A percentile compares a stretch with the other conserved stretches of the same genome.
These are phyloP conservation scores for Plasmodium malariae DNA, from an alignment of 169 alveolate genomes.

Conservation along the genomic window DNA sequence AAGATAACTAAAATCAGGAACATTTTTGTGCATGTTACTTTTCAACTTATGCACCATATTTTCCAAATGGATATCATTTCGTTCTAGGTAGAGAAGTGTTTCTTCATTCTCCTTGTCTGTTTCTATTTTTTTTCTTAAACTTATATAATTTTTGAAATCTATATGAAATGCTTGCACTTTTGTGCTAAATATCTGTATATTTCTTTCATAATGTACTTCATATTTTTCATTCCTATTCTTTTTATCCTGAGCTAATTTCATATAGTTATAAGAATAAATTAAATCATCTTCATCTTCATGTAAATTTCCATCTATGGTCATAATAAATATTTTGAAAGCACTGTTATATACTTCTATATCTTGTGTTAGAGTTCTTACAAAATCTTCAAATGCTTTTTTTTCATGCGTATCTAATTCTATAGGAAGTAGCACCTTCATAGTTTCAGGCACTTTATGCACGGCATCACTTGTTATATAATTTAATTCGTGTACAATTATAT, in stretches of 20 bases:
- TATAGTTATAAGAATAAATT: slow-evolving; percentile 5
- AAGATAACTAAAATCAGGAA: slow-evolving; percentile 27
- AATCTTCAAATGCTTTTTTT: slow-evolving; percentile 4
- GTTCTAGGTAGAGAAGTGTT: slow-evolving; percentile 2
- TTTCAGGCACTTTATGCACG: slow-evolving; percentile 6
- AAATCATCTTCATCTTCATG: background rate
- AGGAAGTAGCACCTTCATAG: slow-evolving; percentile 9
- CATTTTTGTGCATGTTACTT: background rate
- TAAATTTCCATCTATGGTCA: background rate
- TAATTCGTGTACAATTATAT: slow-evolving; percentile 9
- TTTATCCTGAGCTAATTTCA: background rate
- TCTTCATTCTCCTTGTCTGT: background rate
- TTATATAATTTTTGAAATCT: slow-evolving; percentile 1
- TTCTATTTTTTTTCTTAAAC: background rate
- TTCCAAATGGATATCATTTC: slow-evolving; percentile 25
- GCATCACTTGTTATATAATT: slow-evolving; percentile 40
- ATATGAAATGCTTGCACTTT: background rate
- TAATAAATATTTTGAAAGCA: slow-evolving; percentile 6
- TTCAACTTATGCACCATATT: background rate
- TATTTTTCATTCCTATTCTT: slow-evolving; percentile 14
- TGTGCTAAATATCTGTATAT: background rate
- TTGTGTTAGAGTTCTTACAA: background rate
- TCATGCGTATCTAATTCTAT: background rate
- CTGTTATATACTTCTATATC: slow-evolving; percentile 30
- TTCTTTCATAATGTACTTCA: background rate